Evolutionary conservation across 495 filamentous ascomycete genomes (phyloP), one percentile per base, ranked within the genome.

Genomic region (Penicillium riverlandense): DNA sequence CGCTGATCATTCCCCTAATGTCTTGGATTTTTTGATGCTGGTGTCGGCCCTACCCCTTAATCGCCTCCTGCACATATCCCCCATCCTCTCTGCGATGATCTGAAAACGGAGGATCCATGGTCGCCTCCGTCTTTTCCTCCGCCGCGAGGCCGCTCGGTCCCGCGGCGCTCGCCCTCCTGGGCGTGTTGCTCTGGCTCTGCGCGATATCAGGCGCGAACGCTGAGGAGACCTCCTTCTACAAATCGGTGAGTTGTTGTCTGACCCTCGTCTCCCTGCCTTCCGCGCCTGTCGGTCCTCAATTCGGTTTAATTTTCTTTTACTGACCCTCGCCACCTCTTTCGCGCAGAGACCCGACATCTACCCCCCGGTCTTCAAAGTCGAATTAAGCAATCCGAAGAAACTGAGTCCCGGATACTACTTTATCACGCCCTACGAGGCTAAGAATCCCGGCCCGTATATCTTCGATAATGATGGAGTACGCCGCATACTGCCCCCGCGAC

Each of bases 391-490:
- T 6, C 44, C 56, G 10, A 48, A 58, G 6, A 63, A 65, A 37
- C 50, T 72, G 29, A 61, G 50, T 13, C 66, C 67, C 0, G 70
- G 68, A 11, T 72, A 68, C 41, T 70, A 72, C 16, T 74, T 70
- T 29, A 46, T 72, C 12, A 62, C 66, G 8, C 70, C 70, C 0
- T 70, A 70, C 34, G 63, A 70, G 29, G 47, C 56, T 0, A 47
- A 58, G n/a, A 66, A 67, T 22, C 60, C 68, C 8, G 70, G 65
- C 0, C 70, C 70, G 1, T 69, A 73, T 46, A 69, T 73, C 12
- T 73, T 63, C 34, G 67, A 71, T 46, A 66, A 59, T 43, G 46
- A 55, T 36, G 70, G 70, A 52, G 70, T 73, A 65, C 38, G 69
- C 43, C 45, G 38, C 11, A 11, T 5, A 43, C 22, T 40, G 12